Evolutionary conservation across 306 rosid species (phyloP).

Genomic region (Malus orientalis): DNA sequence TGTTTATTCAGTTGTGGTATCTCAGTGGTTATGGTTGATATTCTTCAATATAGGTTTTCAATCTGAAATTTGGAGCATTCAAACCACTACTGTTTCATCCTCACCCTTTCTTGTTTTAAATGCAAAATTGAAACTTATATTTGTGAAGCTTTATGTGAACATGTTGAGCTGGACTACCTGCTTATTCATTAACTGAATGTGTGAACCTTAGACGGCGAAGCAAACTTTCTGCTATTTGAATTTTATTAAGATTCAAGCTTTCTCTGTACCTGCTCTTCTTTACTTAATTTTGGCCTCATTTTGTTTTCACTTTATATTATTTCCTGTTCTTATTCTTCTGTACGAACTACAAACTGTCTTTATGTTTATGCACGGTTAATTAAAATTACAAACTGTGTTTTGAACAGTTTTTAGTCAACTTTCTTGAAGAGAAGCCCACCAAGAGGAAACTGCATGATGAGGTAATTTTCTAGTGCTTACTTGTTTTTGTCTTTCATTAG

Average conservation of each 20-base stretch:
- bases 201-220: background rate
- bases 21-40: background rate
- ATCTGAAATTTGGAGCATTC: background rate
- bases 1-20: background rate
- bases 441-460: constrained; percentile 40
- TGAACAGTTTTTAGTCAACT: constrained; percentile 53
- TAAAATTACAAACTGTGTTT: constrained; percentile 21
- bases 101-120: background rate
- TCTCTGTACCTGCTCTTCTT: background rate
- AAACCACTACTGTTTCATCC: background rate
- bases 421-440: constrained; percentile 43
- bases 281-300: background rate
- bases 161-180: background rate
- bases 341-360: background rate
- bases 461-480: constrained; percentile 35
- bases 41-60: background rate
- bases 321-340: background rate
- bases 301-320: background rate
- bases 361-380: background rate
- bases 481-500: constrained; percentile 2
- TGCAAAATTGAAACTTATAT: background rate
- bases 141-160: background rate
- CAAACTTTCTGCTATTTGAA: background rate
- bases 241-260: background rate
- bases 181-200: background rate